Conservation (phyloP, 345 rosid species). For the Aethionema arabicum region DNA sequence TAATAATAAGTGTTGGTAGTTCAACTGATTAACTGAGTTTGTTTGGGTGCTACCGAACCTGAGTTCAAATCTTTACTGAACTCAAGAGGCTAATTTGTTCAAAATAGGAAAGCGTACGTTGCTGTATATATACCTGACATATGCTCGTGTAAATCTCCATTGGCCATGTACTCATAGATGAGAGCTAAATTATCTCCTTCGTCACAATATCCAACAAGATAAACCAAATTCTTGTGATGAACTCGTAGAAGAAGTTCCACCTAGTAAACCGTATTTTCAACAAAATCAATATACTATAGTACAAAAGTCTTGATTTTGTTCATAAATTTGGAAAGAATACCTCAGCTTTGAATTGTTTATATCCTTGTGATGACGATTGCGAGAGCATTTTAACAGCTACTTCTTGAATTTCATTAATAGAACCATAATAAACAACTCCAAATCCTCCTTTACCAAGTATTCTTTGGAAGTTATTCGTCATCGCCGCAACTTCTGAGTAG, state of each 20-base stretch:
- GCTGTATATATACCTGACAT: constrained; percentile 42
- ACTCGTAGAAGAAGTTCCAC: constrained; percentile 49
- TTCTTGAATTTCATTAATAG: constrained; percentile 17
- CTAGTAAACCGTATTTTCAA: constrained; percentile 16
- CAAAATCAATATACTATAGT: background rate
- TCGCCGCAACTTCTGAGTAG: constrained; percentile 28
- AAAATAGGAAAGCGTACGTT: too few relatives aligned
- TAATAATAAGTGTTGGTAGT: too few relatives aligned
- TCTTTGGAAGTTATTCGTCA: constrained; percentile 46
- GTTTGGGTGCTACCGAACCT: too few relatives aligned
- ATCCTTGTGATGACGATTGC: constrained; percentile 34
- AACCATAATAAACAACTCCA: constrained; percentile 53
- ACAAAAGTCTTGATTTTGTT: background rate
- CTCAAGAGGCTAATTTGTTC: too few relatives aligned
- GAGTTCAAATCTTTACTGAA: too few relatives aligned
- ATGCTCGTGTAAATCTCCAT: constrained; percentile 40
- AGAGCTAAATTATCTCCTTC: constrained; percentile 39
- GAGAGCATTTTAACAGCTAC: constrained; percentile 43
- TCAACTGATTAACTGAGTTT: too few relatives aligned
- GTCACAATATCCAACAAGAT: constrained; percentile 44
- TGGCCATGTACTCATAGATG: constrained; percentile 48
- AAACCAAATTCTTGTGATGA: constrained; percentile 51
- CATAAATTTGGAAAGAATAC: background rate
- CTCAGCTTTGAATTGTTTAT: constrained; percentile 38
- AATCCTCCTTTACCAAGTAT: constrained; percentile 54